Percentiles rank a stretch among this genome's conserved stretches.
Evolutionary conservation across 257 asterid genomes (phyloP).

Genomic region (Marsdenia floribunda): DNA sequence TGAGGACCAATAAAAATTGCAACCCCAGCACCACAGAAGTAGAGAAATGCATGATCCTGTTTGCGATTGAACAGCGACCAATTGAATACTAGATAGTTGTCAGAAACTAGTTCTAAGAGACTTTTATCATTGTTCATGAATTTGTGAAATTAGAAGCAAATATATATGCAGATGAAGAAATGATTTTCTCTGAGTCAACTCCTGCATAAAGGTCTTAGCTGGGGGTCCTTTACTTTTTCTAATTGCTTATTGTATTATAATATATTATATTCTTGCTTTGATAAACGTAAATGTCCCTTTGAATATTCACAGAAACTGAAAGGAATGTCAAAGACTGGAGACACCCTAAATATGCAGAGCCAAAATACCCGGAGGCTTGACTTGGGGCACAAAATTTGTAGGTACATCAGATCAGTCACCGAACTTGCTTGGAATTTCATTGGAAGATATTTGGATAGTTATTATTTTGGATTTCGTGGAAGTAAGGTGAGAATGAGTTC

Average conservation of each 20-base stretch:
- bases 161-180: not conserved
- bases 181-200: constrained; percentile 3
- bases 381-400: not conserved
- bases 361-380: not conserved
- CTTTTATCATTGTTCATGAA: not conserved
- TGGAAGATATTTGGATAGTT: not conserved
- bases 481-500: not conserved
- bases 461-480: not conserved
- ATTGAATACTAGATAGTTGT: not conserved
- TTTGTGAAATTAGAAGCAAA: not conserved
- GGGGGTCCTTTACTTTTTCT: not conserved
- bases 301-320: not conserved
- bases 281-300: not conserved
- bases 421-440: not conserved
- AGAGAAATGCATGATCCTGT: constrained; percentile 4
- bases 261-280: too few relatives aligned
- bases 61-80: not conserved
- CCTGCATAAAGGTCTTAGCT: not conserved
- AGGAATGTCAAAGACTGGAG: not conserved
- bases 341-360: not conserved
- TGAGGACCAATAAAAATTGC: constrained; percentile 11
- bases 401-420: not conserved
- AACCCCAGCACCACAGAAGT: not conserved
- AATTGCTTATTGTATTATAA: not conserved
- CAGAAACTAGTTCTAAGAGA: not conserved